Conservation (phyloP, 768 basidiomycete species). For the Lactifluus piperatus region DNA sequence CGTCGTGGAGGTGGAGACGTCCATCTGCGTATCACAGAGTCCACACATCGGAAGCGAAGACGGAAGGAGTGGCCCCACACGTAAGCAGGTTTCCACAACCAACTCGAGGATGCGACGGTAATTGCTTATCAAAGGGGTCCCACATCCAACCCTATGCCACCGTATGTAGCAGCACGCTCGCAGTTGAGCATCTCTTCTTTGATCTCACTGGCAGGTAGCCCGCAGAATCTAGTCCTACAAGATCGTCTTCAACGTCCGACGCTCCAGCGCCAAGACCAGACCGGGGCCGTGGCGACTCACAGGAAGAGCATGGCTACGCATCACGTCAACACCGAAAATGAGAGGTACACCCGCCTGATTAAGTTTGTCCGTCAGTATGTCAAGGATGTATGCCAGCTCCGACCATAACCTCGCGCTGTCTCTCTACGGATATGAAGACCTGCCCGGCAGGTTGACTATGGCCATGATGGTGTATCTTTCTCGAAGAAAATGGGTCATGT, state of each 20-base stretch:
- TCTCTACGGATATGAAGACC: too few species aligned
- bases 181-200: constrained; percentile 51
- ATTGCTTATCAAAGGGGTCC: constrained; percentile 52
- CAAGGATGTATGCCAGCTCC: too few species aligned
- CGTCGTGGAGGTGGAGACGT: constrained; percentile 56
- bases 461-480: too few species aligned
- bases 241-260: neutral
- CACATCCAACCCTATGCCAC: constrained; percentile 28
- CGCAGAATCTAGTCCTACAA: constrained; percentile 42
- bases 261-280: neutral
- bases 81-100: constrained; percentile 56
- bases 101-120: constrained; percentile 63
- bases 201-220: constrained; percentile 54
- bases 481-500: too few species aligned
- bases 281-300: constrained; percentile 27
- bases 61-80: constrained; percentile 32
- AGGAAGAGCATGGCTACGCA: constrained; percentile 57
- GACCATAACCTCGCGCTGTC: too few species aligned
- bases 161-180: constrained; percentile 37
- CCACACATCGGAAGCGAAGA: constrained; percentile 25
- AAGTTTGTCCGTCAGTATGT: too few species aligned
- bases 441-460: too few species aligned
- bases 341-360: constrained; percentile 59
- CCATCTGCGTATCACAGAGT: constrained; percentile 41
- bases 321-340: constrained; percentile 54